Evolutionary conservation across 1,284 basidiomycete species (phyloP), one percentile per base, ranked within the genome.

Genomic region (Apiotrichum sp.): DNA sequence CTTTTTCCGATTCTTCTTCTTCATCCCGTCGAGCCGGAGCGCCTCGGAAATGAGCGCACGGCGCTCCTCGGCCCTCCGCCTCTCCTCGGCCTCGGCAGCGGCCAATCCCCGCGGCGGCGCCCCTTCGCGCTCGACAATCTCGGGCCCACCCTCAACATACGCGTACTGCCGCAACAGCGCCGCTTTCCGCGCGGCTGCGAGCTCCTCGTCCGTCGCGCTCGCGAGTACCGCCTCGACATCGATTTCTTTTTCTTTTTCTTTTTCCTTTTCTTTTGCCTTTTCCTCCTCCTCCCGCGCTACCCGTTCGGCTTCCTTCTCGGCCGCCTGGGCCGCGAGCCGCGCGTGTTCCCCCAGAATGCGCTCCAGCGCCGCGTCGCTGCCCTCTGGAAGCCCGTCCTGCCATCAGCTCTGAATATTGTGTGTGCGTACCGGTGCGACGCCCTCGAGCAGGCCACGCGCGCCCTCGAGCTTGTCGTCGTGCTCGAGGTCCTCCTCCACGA

Each of bases 401-500:
- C 36, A 31, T 51, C 38, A 50, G 16, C 14, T 22, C 22, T 22
- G 22, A 22, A 22, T 22, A 22, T 22, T 22, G 22, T 22, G 22
- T 22, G 22, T 22, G 22, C 22, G 22, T 22, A 22, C 22, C 22
- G 22, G 22, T 22, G 73, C 68, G 11, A 69, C 64, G 31, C 71
- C 72, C 55, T 77, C 75, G 10, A 77, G 59, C 74, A 77, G 75
- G 13, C 69, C 71, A 39, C 63, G 65, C 7, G 73, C 70, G n/a
- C 75, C 75, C 59, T 77, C 75, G 31, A 69, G 59, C 62, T 76
- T 76, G 52, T 75, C 74, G 13, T 72, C 72, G 22, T 66, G 62
- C 56, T 74, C 74, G 16, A 77, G 54, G 49, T 77, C 75, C 60
- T 75, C 74, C 56, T 77, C 75, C 22, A 77, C 68, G 40, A 77